Evolutionary conservation across 805 yeast species (phyloP).

Genomic region (Wickerhamiella kurtzmanii): DNA sequence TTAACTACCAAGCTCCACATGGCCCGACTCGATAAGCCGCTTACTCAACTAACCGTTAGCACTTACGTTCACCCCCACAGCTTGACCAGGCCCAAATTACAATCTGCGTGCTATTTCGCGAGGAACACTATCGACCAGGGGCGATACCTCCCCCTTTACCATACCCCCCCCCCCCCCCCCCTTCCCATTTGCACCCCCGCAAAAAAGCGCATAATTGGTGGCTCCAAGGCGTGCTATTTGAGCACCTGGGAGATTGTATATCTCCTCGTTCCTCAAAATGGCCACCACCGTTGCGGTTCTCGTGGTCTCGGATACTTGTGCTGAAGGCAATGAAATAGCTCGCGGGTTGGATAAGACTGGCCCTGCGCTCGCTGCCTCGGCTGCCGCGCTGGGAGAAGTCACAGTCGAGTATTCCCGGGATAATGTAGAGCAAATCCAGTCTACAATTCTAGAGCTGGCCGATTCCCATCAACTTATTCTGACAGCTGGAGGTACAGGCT

Average conservation of each 20-base stretch:
- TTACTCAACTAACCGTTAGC: too few species aligned
- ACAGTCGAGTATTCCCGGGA: conserved; percentile 28
- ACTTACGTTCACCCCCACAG: too few species aligned
- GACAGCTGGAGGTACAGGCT: conserved; percentile 46
- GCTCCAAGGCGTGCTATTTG: too few species aligned
- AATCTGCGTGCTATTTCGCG: too few species aligned
- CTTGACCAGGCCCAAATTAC: too few species aligned
- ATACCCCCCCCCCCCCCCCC: too few species aligned
- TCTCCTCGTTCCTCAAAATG: background rate
- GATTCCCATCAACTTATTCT: conserved; percentile 23
- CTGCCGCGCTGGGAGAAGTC: conserved; percentile 8
- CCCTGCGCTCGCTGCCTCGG: conserved; percentile 18
- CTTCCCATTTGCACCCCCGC: too few species aligned
- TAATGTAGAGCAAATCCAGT: conserved; percentile 24
- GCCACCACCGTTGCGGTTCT: conserved; percentile 24
- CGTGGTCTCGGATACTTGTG: conserved; percentile 33
- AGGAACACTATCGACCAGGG: too few species aligned
- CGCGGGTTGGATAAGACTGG: conserved; percentile 24
- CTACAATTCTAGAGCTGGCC: conserved; percentile 22
- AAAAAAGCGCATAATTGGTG: background rate
- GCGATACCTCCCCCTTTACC: too few species aligned
- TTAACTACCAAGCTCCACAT: too few species aligned
- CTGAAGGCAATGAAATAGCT: conserved; percentile 19
- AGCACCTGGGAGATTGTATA: background rate
- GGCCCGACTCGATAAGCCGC: too few species aligned